Percentiles rank a stretch among this genome's conserved stretches.
phyloP scores from a whole-genome alignment of 2,329 filamentous ascomycete genomes.

The Penicillium brasilianum region DNA sequence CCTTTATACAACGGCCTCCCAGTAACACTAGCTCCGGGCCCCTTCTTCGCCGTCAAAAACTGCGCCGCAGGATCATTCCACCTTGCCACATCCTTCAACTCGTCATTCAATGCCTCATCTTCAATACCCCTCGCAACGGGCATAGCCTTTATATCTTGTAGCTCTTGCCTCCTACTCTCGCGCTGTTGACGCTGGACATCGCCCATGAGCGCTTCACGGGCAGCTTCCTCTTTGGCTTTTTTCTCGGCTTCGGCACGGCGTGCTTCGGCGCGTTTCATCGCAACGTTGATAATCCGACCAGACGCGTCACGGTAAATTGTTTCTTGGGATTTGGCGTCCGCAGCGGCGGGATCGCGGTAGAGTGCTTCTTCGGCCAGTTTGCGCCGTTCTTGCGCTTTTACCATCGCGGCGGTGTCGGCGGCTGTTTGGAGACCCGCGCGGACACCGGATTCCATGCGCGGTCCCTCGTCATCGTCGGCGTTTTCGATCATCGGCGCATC shows the following conservation, averaged over 20 bases:
- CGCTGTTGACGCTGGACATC: slow-evolving; percentile 79
- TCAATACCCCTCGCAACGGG: slow-evolving; percentile 79
- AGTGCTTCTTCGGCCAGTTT: slow-evolving; percentile 53
- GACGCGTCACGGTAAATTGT: slow-evolving; percentile 96
- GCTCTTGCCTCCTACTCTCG: slow-evolving; percentile 65
- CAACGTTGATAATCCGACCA: slow-evolving; percentile 89
- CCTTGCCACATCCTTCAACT: slow-evolving; percentile 73
- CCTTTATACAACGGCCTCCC: slow-evolving; percentile 77
- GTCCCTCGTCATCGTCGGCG: slow-evolving; percentile 43
- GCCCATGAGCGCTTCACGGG: slow-evolving; percentile 74
- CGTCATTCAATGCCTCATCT: slow-evolving; percentile 82
- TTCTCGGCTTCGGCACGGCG: slow-evolving; percentile 77
- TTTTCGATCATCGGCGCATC: slow-evolving; percentile 52
- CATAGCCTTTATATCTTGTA: slow-evolving; percentile 84
- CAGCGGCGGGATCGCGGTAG: slow-evolving; percentile 45
- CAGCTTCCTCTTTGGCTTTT: slow-evolving; percentile 66
- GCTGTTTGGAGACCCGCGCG: slow-evolving; percentile 86
- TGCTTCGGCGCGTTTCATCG: slow-evolving; percentile 86
- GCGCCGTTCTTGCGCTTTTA: slow-evolving; percentile 66
- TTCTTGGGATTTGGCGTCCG: slow-evolving; percentile 64
- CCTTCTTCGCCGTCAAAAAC: slow-evolving; percentile 67
- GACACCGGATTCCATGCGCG: slow-evolving; percentile 86
- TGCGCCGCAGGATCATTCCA: slow-evolving; percentile 95
- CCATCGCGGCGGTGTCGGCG: slow-evolving; percentile 72
- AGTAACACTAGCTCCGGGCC: slow-evolving; percentile 51